Percentiles rank a stretch among this genome's conserved stretches.
Evolutionary conservation across 2,329 filamentous ascomycete species (phyloP).

Genomic region (Colletotrichum chrysophilum): DNA sequence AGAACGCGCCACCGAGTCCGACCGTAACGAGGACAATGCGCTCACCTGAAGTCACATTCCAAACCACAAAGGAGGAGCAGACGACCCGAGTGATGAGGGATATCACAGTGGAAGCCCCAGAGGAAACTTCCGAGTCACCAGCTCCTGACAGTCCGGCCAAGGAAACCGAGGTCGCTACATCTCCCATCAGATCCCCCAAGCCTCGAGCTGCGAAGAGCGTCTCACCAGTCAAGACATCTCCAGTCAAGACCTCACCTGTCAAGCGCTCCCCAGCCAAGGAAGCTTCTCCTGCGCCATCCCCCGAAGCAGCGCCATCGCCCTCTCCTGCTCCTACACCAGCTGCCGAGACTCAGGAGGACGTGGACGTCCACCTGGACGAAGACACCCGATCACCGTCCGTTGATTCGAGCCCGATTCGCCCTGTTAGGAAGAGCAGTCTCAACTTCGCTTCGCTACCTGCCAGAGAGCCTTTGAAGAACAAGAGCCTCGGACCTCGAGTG

Average conservation of each 20-base stretch:
- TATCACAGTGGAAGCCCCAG: constrained; percentile 5
- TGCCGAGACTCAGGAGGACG: constrained; percentile 6
- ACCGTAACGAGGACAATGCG: constrained; percentile 24
- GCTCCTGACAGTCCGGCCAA: constrained; percentile 23
- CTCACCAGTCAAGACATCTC: constrained; percentile 26
- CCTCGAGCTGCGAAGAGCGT: constrained; percentile 24
- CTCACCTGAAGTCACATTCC: constrained; percentile 43
- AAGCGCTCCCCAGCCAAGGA: constrained; percentile 27
- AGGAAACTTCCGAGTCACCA: constrained; percentile 21
- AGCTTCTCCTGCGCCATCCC: constrained; percentile 20
- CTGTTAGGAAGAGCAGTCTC: constrained; percentile 89
- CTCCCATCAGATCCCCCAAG: constrained; percentile 23
- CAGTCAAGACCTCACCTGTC: constrained; percentile 21
- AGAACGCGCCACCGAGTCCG: constrained; percentile 22
- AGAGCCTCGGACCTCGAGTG: constrained; percentile 75
- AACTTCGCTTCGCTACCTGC: constrained; percentile 94
- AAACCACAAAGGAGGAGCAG: constrained; percentile 52
- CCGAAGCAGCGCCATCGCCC: constrained; percentile 1
- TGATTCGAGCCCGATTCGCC: constrained; percentile 75
- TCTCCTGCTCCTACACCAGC: background rate
- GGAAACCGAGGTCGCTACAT: background rate
- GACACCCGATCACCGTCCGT: constrained; percentile 69
- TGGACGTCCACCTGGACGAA: constrained; percentile 40
- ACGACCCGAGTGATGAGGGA: constrained; percentile 28
- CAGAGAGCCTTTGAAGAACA: constrained; percentile 85